Conservation (phyloP, 148 eudicot genomes). For the Dysphania ambrosioides region DNA sequence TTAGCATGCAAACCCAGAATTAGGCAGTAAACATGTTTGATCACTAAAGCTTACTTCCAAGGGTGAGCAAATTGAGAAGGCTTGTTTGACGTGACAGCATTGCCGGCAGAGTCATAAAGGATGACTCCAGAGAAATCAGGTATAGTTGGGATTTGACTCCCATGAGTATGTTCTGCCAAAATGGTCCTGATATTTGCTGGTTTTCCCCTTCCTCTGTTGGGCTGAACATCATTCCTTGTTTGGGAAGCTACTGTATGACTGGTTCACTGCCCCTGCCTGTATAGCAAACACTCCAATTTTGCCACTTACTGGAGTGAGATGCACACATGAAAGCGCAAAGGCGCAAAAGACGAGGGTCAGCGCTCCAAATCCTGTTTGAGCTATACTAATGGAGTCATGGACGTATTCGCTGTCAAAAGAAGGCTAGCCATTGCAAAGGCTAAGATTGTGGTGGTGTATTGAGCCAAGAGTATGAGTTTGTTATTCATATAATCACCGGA, state of each 20-base stretch:
- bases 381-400: slow-evolving; percentile 1
- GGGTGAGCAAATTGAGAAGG: slow-evolving; percentile 45
- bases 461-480: not conserved
- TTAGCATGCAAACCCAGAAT: no score
- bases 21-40: not conserved
- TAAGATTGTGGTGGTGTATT: not conserved
- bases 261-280: slow-evolving; percentile 8
- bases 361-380: slow-evolving; percentile 19
- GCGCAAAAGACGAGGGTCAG: slow-evolving; percentile 23
- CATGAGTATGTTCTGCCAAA: slow-evolving; percentile 83
- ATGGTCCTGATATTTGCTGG: slow-evolving; percentile 38
- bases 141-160: slow-evolving; percentile 77
- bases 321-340: slow-evolving; percentile 25
- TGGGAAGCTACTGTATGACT: slow-evolving; percentile 22
- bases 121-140: slow-evolving; percentile 90
- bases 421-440: slow-evolving; percentile 9
- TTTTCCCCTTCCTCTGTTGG: slow-evolving; percentile 17
- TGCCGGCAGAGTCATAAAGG: slow-evolving; percentile 57
- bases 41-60: slow-evolving; percentile 39
- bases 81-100: slow-evolving; percentile 41
- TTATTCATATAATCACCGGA: not conserved
- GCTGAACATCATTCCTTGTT: slow-evolving; percentile 20
- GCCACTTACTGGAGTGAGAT: slow-evolving; percentile 25
- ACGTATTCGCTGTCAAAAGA: not conserved
- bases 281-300: slow-evolving; percentile 22